Base-by-base conservation (phyloP, 78 protist species). In the Diacronema lutheri region DNA sequence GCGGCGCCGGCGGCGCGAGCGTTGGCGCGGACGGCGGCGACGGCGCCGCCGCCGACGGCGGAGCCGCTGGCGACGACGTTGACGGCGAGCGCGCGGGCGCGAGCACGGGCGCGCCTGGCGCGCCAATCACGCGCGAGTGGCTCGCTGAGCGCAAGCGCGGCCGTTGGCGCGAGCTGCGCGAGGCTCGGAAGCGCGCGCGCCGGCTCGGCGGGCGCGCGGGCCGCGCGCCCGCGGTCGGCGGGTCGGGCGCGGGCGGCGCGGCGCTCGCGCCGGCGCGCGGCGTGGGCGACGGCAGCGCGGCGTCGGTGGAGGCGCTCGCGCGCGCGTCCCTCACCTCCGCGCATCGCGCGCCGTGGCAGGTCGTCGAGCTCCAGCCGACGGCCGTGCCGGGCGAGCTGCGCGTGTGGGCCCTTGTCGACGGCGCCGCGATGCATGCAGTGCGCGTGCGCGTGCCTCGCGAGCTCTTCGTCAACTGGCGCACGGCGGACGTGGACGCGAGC, bases 381-480 rank as follows among this genome's bases (percentile, higher is more conserved):
- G 16, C 84, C 20, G 56, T 0, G 25, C 6, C 35, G 16, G 90
- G 89, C 57, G 41, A 5, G 26, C 58, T 89, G 55, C 1, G 57
- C 26, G 29, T 87, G 46, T 92, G 88, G 89, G 88, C 33, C 14
- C 4, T 87, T 0, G 58, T 78, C 21, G 69, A 0, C 37, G 85
- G 64, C 37, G 20, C 35, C 37, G 10, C 20, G 38, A 0, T 55
- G 56, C 86, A 89, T 16, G 57, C 91, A 23, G 35, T 95, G 33
- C 50, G n/a, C 16, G 89, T 93, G 16, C 21, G 50, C 9, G 92
- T 96, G 3, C 91, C 94, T 1, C 91, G 96, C 46, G n/a, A 12
- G 0, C 79, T 94, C 86, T 94, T 89, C 83, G 89, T 93, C 80
- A 96, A 94, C 89, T 25, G 81, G 29, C 85, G 76, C 26, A 37